phyloP scores from a whole-genome alignment of 1,139 yeast species.

The Magnusiomyces paraingens region DNA sequence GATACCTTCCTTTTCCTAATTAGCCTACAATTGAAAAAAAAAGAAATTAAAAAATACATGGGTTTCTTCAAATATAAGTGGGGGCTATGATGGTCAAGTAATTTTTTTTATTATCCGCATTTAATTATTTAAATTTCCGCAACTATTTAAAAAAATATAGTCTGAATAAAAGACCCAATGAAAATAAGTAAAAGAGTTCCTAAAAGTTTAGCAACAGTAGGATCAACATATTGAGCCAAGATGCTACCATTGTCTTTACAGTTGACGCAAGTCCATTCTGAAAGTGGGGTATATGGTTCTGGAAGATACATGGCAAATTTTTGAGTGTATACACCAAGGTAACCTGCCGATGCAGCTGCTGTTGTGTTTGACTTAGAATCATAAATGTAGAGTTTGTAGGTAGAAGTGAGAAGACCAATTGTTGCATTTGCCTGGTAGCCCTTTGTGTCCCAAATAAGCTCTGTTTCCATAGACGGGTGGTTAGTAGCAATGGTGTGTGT shows the following conservation, averaged over 20 bases:
- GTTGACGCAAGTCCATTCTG: constrained; percentile 22
- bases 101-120: neutral
- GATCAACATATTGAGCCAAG: constrained; percentile 14
- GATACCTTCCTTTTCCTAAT: too few species aligned
- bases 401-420: constrained; percentile 31
- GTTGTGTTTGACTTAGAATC: constrained; percentile 30
- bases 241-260: constrained; percentile 15
- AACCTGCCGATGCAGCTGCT: constrained; percentile 32
- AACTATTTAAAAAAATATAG: constrained; percentile 9
- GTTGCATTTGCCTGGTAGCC: constrained; percentile 28
- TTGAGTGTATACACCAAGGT: constrained; percentile 27
- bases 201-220: constrained; percentile 20
- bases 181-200: constrained; percentile 18
- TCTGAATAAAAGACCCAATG: constrained; percentile 15
- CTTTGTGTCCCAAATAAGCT: constrained; percentile 36
- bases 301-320: constrained; percentile 35
- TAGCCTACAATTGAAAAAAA: too few species aligned
- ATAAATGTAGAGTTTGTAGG: constrained; percentile 34
- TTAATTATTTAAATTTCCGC: neutral
- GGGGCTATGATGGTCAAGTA: too few species aligned
- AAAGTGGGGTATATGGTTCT: constrained; percentile 31
- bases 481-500: constrained; percentile 35
- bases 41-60: too few species aligned
- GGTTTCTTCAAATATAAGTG: too few species aligned
- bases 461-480: constrained; percentile 29